Evolutionary conservation across 1,139 yeast species (phyloP), one percentile per base, ranked within the genome.

Genomic region (Protomyces inouyei): DNA sequence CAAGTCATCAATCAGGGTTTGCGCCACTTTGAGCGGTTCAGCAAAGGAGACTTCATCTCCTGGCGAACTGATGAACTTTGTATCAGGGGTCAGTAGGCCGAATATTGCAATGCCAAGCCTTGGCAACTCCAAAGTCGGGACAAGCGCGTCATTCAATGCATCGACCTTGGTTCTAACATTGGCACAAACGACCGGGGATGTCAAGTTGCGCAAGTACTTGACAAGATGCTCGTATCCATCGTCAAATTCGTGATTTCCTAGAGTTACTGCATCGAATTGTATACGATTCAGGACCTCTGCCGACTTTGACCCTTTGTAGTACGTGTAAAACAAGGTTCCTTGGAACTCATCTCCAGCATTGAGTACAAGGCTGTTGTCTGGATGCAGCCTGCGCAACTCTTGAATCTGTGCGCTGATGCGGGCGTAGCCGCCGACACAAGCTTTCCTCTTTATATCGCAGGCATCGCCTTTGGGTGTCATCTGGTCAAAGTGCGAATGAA

Each of bases 1-100:
- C 28, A 73, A 69, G 12, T 65, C 66, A 14, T 69, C 72, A 28
- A 73, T 71, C 16, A 67, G 65, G 3, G 67, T 51, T 57, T 71
- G 70, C 66, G 71, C 71, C n/a, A 74, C 70, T 4, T 69, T 67
- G 16, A 71, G 55, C 6, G 64, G 64, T n/a, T 60, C 64, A 10
- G 37, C 21, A 23, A 60, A 60, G 3, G 45, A 32, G 16, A 60
- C 64, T 21, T 45, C 52, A 9, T 45, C 55, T 4, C 64, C 64
- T 12, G 64, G 60, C 40, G 57, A 52, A 18, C 57, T 52, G 14
- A 60, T 55, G 8, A 59, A 43, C 16, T 57, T 48, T 21, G 64
- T 60, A 23, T 45, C 60, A 14, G 64, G 64, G 3, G 64, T 60
- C 38, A 60, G 45, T 16, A 60, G 38, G 14, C 64, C 64, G 21